Evolutionary conservation across 129 eudicot genomes (phyloP).

Genomic region (Flaveria linearis): DNA sequence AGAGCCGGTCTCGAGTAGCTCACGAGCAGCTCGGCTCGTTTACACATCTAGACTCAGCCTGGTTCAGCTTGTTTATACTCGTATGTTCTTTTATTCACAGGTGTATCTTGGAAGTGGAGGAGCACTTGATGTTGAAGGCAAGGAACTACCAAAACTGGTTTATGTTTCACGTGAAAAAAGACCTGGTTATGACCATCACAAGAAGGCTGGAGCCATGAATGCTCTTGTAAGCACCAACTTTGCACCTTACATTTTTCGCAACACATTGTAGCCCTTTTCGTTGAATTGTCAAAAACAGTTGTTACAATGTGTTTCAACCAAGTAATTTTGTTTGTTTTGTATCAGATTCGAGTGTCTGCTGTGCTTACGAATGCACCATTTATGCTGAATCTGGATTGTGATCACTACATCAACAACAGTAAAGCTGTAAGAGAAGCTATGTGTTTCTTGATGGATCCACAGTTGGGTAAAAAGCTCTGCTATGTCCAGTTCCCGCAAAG

Average conservation of each 20-base stretch:
- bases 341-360: conserved; percentile 90
- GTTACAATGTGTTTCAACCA: background rate
- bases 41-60: background rate
- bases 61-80: too few relatives aligned
- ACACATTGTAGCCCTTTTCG: background rate
- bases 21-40: background rate
- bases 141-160: conserved; percentile 81
- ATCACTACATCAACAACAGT: conserved; percentile 92
- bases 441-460: conserved; percentile 99
- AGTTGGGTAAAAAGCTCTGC: conserved; percentile 89
- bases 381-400: conserved; percentile 91
- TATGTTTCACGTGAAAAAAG: conserved; percentile 95
- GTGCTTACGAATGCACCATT: conserved; percentile 98
- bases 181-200: conserved; percentile 94
- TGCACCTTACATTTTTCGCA: background rate
- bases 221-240: conserved; percentile 59
- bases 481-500: conserved; percentile 96
- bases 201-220: conserved; percentile 98
- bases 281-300: too few relatives aligned
- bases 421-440: conserved; percentile 93
- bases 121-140: conserved; percentile 92
- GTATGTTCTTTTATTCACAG: conserved; percentile 31
- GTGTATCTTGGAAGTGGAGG: conserved; percentile 94
- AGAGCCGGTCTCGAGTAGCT: too few relatives aligned
- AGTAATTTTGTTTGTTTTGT: conserved; percentile 9